Evolutionary conservation across 1,139 yeast species (phyloP).

Genomic region (Candida mesenterica): DNA sequence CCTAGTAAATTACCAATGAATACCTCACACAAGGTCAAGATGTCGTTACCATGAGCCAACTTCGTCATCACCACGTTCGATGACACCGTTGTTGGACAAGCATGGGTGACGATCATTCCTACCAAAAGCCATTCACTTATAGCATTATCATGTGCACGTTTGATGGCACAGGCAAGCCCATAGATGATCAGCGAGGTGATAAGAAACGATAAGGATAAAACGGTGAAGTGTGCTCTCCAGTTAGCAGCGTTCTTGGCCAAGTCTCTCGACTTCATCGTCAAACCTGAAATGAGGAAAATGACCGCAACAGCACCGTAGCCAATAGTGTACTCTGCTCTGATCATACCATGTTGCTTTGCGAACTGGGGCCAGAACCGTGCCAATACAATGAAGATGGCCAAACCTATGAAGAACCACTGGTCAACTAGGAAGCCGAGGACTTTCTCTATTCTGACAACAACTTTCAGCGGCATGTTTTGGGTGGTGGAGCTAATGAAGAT

Average conservation of each 20-base stretch:
- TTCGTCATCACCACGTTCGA: slow-evolving; percentile 93
- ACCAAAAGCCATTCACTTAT: slow-evolving; percentile 74
- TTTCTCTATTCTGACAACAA: slow-evolving; percentile 1
- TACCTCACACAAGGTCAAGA: slow-evolving; percentile 79
- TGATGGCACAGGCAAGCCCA: slow-evolving; percentile 71
- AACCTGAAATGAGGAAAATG: slow-evolving; percentile 76
- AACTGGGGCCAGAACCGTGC: slow-evolving; percentile 80
- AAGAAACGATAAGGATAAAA: slow-evolving; percentile 65
- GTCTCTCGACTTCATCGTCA: slow-evolving; percentile 67
- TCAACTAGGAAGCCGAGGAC: slow-evolving; percentile 28
- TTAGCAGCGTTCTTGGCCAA: slow-evolving; percentile 59
- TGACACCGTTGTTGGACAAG: slow-evolving; percentile 89
- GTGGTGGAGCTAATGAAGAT: too few species aligned
- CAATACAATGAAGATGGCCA: slow-evolving; percentile 70
- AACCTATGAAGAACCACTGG: slow-evolving; percentile 74
- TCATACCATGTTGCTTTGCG: slow-evolving; percentile 80
- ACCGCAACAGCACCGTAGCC: slow-evolving; percentile 86
- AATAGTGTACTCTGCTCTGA: slow-evolving; percentile 70
- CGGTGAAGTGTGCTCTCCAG: slow-evolving; percentile 82
- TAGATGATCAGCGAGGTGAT: slow-evolving; percentile 73
- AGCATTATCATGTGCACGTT: slow-evolving; percentile 50
- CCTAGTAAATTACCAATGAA: slow-evolving; percentile 82
- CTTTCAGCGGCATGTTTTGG: neutral
- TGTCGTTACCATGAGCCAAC: slow-evolving; percentile 75
- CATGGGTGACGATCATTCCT: slow-evolving; percentile 77